Evolutionary conservation across 2,329 filamentous ascomycete genomes (phyloP).

Genomic region (Cladosporium sp.): DNA sequence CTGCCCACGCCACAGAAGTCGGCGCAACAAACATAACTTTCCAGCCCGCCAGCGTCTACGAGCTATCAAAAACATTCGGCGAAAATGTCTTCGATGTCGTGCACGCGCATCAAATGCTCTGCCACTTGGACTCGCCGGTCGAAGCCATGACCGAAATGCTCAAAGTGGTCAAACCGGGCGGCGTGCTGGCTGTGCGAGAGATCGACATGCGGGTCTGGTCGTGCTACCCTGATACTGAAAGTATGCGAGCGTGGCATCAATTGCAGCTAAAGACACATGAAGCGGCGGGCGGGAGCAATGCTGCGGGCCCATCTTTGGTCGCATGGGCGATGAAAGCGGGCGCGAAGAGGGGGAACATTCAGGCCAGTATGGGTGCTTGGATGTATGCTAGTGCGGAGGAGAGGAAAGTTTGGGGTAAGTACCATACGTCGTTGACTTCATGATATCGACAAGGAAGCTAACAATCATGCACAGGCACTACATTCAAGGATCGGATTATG

Average conservation of each 20-base stretch:
- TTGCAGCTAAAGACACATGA: slow-evolving; percentile 32
- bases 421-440: neutral
- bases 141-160: slow-evolving; percentile 51
- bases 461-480: slow-evolving; percentile 3
- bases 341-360: slow-evolving; percentile 35
- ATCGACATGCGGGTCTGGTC: slow-evolving; percentile 34
- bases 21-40: slow-evolving; percentile 39
- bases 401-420: slow-evolving; percentile 36
- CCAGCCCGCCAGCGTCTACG: slow-evolving; percentile 31
- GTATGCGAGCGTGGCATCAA: slow-evolving; percentile 33
- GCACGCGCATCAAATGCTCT: slow-evolving; percentile 55
- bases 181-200: slow-evolving; percentile 50
- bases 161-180: slow-evolving; percentile 50
- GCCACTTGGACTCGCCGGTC: slow-evolving; percentile 52
- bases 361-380: slow-evolving; percentile 39
- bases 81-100: slow-evolving; percentile 57
- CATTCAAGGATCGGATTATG: slow-evolving; percentile 20
- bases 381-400: slow-evolving; percentile 37
- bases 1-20: slow-evolving; percentile 32
- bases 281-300: slow-evolving; percentile 22
- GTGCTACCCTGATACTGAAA: slow-evolving; percentile 33
- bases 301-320: slow-evolving; percentile 27
- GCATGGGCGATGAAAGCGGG: slow-evolving; percentile 36
- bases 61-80: slow-evolving; percentile 31
- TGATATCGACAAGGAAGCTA: neutral